phyloP scores from a whole-genome alignment of 495 filamentous ascomycete genomes.

The Aspergillus funiculosus region DNA sequence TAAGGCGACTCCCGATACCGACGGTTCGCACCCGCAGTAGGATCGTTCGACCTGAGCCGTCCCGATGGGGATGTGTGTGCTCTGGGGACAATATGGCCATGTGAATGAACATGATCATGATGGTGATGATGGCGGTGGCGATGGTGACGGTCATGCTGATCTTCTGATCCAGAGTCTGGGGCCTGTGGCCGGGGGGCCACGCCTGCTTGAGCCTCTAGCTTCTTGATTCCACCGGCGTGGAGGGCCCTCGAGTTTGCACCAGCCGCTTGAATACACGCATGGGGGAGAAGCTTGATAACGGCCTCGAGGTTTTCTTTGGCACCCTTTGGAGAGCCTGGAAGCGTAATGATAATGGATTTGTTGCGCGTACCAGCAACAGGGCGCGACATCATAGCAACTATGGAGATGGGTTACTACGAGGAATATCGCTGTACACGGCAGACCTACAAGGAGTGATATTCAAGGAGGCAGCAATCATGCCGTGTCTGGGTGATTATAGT shows the following conservation, averaged over 20 bases:
- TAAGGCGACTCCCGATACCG: constrained; percentile 83
- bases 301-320: constrained; percentile 91
- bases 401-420: constrained; percentile 13
- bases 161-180: constrained; percentile 10
- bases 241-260: constrained; percentile 74
- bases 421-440: constrained; percentile 14
- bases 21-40: constrained; percentile 65
- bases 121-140: constrained; percentile 48
- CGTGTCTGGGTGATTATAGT: constrained; percentile 55
- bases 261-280: constrained; percentile 86
- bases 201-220: constrained; percentile 80
- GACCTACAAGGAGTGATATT: constrained; percentile 81
- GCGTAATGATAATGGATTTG: constrained; percentile 77
- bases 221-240: constrained; percentile 74
- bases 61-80: constrained; percentile 63
- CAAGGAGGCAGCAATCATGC: constrained; percentile 83
- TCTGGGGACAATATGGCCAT: constrained; percentile 58
- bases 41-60: constrained; percentile 71
- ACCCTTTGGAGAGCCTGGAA: constrained; percentile 96
- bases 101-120: constrained; percentile 45
- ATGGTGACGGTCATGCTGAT: constrained; percentile 27
- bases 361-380: constrained; percentile 87
- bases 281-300: constrained; percentile 82
- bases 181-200: constrained; percentile 30
- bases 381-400: constrained; percentile 96